Evolutionary conservation across 768 basidiomycete species (phyloP).

Genomic region (Leccinum boreale): DNA sequence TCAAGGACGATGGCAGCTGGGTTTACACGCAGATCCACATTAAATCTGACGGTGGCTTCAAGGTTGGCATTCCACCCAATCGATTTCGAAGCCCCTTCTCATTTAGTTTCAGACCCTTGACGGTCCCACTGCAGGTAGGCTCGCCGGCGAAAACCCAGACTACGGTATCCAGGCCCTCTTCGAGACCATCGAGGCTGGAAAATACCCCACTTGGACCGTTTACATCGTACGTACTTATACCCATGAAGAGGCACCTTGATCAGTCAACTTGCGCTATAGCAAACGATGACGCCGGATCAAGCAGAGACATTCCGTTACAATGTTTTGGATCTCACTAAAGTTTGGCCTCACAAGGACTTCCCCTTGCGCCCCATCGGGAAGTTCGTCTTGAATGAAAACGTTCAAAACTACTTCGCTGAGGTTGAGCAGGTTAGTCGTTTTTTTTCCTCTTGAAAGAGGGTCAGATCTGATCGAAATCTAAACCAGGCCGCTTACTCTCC

Average conservation of each 20-base stretch:
- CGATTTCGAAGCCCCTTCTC: neutral
- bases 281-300: conserved; percentile 92
- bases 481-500: conserved; percentile 77
- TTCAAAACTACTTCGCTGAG: conserved; percentile 90
- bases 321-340: conserved; percentile 85
- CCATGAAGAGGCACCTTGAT: neutral
- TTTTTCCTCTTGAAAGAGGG: conserved; percentile 24
- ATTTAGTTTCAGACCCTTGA: conserved; percentile 58
- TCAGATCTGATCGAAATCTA: conserved; percentile 4
- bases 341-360: conserved; percentile 85
- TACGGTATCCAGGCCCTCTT: conserved; percentile 78
- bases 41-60: conserved; percentile 76
- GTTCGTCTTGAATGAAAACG: conserved; percentile 75
- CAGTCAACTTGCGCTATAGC: conserved; percentile 38
- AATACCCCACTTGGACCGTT: conserved; percentile 86
- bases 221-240: conserved; percentile 57
- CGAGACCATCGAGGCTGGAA: conserved; percentile 76
- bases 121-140: conserved; percentile 55
- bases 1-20: conserved; percentile 80
- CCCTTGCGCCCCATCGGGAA: conserved; percentile 90
- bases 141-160: conserved; percentile 79
- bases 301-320: conserved; percentile 91
- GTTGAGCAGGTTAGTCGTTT: conserved; percentile 73
- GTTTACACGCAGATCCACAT: conserved; percentile 88
- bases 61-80: conserved; percentile 39